Conservation (phyloP, 345 rosid genomes). For the Eucalyptus polyanthemos region DNA sequence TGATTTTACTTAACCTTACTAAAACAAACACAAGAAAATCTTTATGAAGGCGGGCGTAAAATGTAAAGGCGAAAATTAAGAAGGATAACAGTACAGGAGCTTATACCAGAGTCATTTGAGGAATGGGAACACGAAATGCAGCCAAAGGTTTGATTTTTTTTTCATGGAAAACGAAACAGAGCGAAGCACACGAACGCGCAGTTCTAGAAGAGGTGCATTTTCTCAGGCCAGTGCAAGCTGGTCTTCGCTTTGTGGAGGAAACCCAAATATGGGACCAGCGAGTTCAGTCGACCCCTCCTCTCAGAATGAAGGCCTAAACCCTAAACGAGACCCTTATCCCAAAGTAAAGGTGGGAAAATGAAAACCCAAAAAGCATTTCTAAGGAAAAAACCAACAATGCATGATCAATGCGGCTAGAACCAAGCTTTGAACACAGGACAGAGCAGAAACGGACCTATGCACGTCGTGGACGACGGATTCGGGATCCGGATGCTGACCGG, state of each 20-base stretch:
- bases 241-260: background rate
- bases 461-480: slow-evolving; percentile 69
- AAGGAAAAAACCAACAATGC: background rate
- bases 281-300: background rate
- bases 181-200: background rate
- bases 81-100: background rate
- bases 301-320: background rate
- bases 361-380: background rate
- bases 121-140: background rate
- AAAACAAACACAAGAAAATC: background rate
- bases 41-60: background rate
- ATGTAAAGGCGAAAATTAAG: background rate
- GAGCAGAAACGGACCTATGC: slow-evolving; percentile 40
- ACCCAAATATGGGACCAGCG: background rate
- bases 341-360: background rate
- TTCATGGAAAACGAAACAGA: background rate
- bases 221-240: background rate
- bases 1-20: background rate
- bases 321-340: background rate
- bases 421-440: background rate
- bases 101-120: background rate
- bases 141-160: background rate
- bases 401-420: background rate
- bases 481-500: slow-evolving; percentile 62
- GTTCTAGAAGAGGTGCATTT: background rate